Percentiles rank a stretch among this genome's conserved stretches.
Evolutionary conservation across 257 asterid genomes (phyloP).

Genomic region (Plantago ovata): DNA sequence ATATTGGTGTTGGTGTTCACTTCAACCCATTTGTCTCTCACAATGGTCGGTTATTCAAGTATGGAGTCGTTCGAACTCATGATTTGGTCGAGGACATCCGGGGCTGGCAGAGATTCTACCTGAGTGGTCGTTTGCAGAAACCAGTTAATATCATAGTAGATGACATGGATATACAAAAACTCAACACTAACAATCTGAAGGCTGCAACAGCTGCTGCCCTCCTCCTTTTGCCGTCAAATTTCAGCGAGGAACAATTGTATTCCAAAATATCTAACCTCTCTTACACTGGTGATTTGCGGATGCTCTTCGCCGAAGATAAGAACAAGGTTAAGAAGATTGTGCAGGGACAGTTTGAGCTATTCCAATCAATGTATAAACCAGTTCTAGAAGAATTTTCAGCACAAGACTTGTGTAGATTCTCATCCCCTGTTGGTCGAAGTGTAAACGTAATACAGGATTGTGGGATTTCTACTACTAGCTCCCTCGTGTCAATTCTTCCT

Average conservation of each 20-base stretch:
- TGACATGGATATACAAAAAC: conserved; percentile 42
- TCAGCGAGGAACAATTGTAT: conserved; percentile 81
- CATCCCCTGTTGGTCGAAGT: conserved; percentile 43
- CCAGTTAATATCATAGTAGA: conserved; percentile 77
- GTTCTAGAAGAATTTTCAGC: conserved; percentile 58
- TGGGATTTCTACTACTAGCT: conserved; percentile 47
- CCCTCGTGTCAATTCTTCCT: conserved; percentile 68
- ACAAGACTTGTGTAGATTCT: conserved; percentile 46
- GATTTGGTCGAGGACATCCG: conserved; percentile 65
- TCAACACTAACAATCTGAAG: conserved; percentile 63
- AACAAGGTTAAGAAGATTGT: conserved; percentile 85
- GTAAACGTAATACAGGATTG: conserved; percentile 62
- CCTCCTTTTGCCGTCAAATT: conserved; percentile 79
- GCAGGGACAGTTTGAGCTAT: conserved; percentile 66
- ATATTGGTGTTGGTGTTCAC: conserved; percentile 76
- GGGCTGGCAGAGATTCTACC: conserved; percentile 72
- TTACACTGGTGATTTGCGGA: conserved; percentile 80
- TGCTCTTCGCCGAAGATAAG: conserved; percentile 90
- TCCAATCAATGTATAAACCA: conserved; percentile 61
- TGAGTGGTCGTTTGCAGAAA: conserved; percentile 88
- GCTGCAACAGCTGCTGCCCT: conserved; percentile 85
- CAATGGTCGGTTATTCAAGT: conserved; percentile 65
- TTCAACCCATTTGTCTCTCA: conserved; percentile 72
- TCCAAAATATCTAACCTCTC: conserved; percentile 82
- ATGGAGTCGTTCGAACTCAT: conserved; percentile 68